Evolutionary conservation across 305 asterid species (phyloP), one percentile per base, ranked within the genome.

Genomic region (Vinca major): DNA sequence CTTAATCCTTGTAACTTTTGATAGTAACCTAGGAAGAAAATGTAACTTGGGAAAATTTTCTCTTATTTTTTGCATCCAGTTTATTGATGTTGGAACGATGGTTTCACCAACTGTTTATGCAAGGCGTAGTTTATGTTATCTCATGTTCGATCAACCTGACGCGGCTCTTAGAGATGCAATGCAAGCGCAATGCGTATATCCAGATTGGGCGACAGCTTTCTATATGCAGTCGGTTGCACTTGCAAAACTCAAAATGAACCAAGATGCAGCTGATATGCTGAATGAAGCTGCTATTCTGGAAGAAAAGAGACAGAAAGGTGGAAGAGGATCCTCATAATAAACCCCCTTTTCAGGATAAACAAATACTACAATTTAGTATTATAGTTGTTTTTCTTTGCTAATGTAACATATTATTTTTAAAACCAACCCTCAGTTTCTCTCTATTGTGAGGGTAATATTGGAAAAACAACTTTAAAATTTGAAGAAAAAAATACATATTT

Each of bases 151-250:
- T 74, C 97, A 90, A 72, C 85, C 97, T 1, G 93, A 86, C 61
- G 91, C 95, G 7, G 97, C 93, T 49, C 90, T 90, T 2, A 78
- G 95, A 20, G 97, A 90, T 51, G 95, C 95, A 43, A 90, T 88
- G 97, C 97, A 90, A 82, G 91, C 97, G 10, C 97, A 90, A 71
- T 85, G 89, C 40, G 85, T 90, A 61, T 79, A 77, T 62, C 88
- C 93, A 4, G 93, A 90, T 65, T 90, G 97, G 97, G 80, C 95
- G 14, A 90, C 95, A 2, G 95, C 95, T 11, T 90, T 90, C 74
- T 90, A 90, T 84, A 88, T 88, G 93, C 97, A 90, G 83, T 90
- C 95, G 5, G 95, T 88, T 71, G 97, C 96, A 57, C 89, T 90
- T 3, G 83, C 92, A 53, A 90, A 90, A 82, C 93, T 90, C 11